A percentile compares a stretch with the other conserved stretches of the same genome.
phyloP scores from a whole-genome alignment of 371 early-diverging fungal genomes.

The Syncephalis plumigaleata region DNA sequence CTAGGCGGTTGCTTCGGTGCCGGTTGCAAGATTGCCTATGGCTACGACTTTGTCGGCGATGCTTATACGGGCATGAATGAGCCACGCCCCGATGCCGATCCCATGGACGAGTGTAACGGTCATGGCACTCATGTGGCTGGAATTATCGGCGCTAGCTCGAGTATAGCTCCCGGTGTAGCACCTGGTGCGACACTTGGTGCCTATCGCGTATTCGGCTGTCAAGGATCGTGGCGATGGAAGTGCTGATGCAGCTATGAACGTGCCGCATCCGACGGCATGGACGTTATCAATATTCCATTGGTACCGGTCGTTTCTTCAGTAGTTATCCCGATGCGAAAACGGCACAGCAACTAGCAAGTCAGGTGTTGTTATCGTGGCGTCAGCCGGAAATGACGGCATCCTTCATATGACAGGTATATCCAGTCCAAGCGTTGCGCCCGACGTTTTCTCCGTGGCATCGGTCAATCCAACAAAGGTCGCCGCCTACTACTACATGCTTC shows the following conservation, averaged over 20 bases:
- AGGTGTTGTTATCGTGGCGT: constrained; percentile 25
- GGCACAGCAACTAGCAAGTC: neutral
- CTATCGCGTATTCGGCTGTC: constrained; percentile 43
- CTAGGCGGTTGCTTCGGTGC: constrained; percentile 28
- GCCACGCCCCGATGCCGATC: constrained; percentile 24
- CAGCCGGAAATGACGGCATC: constrained; percentile 55
- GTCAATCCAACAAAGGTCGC: constrained; percentile 31
- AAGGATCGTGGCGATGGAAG: constrained; percentile 26
- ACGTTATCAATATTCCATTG: constrained; percentile 51
- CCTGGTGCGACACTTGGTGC: constrained; percentile 35
- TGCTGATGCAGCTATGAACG: constrained; percentile 37
- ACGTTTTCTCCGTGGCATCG: constrained; percentile 49
- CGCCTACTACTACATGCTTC: constrained; percentile 8
- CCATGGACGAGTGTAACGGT: constrained; percentile 23
- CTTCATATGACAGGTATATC: constrained; percentile 38
- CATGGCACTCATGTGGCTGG: constrained; percentile 49
- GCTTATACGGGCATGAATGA: constrained; percentile 6
- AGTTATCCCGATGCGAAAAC: constrained; percentile 11
- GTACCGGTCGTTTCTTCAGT: constrained; percentile 28
- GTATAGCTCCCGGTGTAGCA: constrained; percentile 30
- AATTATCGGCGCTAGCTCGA: constrained; percentile 27
- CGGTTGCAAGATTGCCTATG: constrained; percentile 17
- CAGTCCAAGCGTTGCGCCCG: constrained; percentile 36
- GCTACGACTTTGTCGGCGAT: constrained; percentile 25
- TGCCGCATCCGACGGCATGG: constrained; percentile 35